Percentiles rank a stretch among this genome's conserved stretches.
These are phyloP conservation scores for Anthracocystis walkeri DNA, from an alignment of 1,284 basidiomycete genomes.

Conservation along the genomic window DNA sequence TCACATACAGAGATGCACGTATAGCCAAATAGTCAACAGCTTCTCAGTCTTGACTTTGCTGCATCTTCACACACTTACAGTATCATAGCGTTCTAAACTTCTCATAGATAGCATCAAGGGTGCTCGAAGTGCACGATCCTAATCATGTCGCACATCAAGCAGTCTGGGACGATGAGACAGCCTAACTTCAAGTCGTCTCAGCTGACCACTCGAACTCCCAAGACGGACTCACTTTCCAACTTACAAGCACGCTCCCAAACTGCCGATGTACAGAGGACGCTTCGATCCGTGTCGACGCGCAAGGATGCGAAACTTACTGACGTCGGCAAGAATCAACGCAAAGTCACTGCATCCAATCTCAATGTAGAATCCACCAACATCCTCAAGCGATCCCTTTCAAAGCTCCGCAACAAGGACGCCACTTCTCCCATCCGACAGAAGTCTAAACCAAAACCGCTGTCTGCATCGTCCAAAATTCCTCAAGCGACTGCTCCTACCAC, in stretches of 20 bases:
- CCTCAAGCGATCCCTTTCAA: slow-evolving; percentile 37
- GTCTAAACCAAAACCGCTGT: slow-evolving; percentile 8
- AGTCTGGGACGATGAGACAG: slow-evolving; percentile 16
- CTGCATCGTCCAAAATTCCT: slow-evolving; percentile 26
- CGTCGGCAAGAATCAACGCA: slow-evolving; percentile 1
- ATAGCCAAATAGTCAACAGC: neutral
- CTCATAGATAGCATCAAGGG: neutral
- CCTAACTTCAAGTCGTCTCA: slow-evolving; percentile 21
- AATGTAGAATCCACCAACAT: slow-evolving; percentile 12
- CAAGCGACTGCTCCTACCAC: slow-evolving; percentile 19
- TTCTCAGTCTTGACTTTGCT: neutral
- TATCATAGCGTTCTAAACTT: neutral
- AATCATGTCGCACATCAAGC: slow-evolving; percentile 41
- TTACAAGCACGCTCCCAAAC: neutral
- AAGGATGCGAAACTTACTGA: slow-evolving; percentile 15
- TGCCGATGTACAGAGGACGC: neutral
- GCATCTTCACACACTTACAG: neutral
- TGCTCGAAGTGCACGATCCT: neutral
- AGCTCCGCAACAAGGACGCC: slow-evolving; percentile 32
- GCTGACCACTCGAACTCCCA: neutral
- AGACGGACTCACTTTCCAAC: neutral
- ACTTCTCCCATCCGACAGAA: slow-evolving; percentile 16
- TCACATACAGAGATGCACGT: neutral
- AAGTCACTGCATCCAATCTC: slow-evolving; percentile 1
- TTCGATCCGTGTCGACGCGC: slow-evolving; percentile 23